Conservation (phyloP, 208 protist species). For the Blechomonas ayalai region DNA sequence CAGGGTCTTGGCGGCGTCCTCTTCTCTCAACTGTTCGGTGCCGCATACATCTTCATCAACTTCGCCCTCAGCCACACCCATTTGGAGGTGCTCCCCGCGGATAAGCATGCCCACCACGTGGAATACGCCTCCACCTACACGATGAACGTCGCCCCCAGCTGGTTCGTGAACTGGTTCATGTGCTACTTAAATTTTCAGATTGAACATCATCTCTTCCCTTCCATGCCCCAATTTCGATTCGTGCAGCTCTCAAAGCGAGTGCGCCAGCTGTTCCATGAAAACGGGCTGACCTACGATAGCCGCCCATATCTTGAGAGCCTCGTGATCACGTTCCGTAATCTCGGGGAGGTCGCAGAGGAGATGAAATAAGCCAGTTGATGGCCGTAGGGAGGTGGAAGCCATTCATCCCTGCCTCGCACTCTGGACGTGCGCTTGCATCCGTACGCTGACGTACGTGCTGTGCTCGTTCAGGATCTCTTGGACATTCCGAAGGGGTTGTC, state of each 20-base stretch:
- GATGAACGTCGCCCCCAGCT: conserved; percentile 46
- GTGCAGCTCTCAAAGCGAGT: conserved; percentile 38
- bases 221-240: conserved; percentile 78
- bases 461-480: too few relatives aligned
- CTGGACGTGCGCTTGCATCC: background rate
- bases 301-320: conserved; percentile 36
- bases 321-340: conserved; percentile 42
- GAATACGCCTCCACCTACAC: conserved; percentile 66
- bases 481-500: too few relatives aligned
- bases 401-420: background rate
- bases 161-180: conserved; percentile 68
- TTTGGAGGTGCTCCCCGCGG: conserved; percentile 32
- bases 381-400: too few relatives aligned
- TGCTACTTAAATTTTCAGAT: conserved; percentile 82
- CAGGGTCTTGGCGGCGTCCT: conserved; percentile 33
- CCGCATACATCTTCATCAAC: conserved; percentile 71
- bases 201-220: conserved; percentile 84
- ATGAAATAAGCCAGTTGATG: conserved; percentile 12
- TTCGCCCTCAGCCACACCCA: conserved; percentile 79
- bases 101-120: conserved; percentile 58
- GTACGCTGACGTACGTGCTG: background rate
- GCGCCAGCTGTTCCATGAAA: conserved; percentile 41
- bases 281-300: conserved; percentile 51
- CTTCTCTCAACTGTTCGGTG: conserved; percentile 45
- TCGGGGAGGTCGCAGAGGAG: conserved; percentile 36